Evolutionary conservation across 2,329 filamentous ascomycete genomes (phyloP).

Genomic region (Tolypocladium tundrense): DNA sequence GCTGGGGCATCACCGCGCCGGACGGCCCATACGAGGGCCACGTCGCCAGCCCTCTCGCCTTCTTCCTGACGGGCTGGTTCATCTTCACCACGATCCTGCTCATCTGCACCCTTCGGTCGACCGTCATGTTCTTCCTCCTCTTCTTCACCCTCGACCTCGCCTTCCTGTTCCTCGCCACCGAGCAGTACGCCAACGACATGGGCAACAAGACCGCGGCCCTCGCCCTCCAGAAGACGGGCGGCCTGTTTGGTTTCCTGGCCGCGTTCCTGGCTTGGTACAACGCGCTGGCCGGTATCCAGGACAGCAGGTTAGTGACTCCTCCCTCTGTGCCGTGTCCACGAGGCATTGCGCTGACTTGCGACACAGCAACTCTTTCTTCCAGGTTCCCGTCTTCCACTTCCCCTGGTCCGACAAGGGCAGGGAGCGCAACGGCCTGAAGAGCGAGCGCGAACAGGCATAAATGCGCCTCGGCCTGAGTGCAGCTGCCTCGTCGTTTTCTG

Average conservation of each 20-base stretch:
- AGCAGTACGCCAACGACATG: conserved; percentile 46
- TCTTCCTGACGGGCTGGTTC: conserved; percentile 74
- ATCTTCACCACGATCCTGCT: conserved; percentile 72
- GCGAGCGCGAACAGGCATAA: conserved; percentile 14
- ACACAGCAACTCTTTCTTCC: conserved; percentile 72
- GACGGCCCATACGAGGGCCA: conserved; percentile 36
- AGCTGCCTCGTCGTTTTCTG: not conserved
- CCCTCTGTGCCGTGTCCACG: not conserved
- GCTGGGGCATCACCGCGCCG: conserved; percentile 46
- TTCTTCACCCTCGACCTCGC: conserved; percentile 69
- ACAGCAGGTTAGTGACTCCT: conserved; percentile 43
- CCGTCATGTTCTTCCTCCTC: conserved; percentile 65
- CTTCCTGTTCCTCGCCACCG: conserved; percentile 62
- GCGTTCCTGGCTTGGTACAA: conserved; percentile 85
- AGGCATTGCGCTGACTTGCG: conserved; percentile 19
- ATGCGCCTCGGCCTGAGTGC: not conserved
- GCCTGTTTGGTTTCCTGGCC: conserved; percentile 69
- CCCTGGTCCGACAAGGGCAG: conserved; percentile 80
- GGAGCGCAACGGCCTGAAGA: conserved; percentile 40
- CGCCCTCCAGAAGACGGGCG: conserved; percentile 57
- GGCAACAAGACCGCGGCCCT: conserved; percentile 33
- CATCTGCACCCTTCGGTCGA: conserved; percentile 65
- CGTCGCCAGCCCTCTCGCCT: conserved; percentile 50
- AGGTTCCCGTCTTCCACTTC: conserved; percentile 87
- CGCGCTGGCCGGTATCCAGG: conserved; percentile 71